Conservation (phyloP, 164 flowering plant species). For the Sedum album region DNA sequence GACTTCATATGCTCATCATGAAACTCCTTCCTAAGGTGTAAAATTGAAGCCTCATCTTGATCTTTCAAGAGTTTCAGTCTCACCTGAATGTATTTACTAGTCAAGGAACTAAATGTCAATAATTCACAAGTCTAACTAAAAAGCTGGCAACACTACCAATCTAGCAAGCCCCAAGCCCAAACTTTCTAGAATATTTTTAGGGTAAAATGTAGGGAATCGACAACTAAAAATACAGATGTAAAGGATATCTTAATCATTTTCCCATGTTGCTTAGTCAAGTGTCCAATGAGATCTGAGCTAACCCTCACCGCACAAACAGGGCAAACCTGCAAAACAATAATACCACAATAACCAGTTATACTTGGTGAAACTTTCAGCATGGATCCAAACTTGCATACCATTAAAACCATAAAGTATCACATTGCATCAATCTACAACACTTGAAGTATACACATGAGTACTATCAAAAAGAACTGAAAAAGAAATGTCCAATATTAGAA, state of each 20-base stretch:
- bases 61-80: constrained; percentile 20
- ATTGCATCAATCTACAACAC: too few species aligned
- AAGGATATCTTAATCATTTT: constrained; percentile 49
- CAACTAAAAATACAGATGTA: background rate
- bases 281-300: constrained; percentile 37
- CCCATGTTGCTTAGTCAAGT: constrained; percentile 39
- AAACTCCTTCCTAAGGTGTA: constrained; percentile 26
- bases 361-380: background rate
- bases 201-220: background rate
- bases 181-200: too few species aligned
- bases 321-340: background rate
- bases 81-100: constrained; percentile 28
- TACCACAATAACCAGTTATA: background rate
- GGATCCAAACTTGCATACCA: background rate
- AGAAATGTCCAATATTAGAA: too few species aligned
- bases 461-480: too few species aligned
- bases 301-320: constrained; percentile 17
- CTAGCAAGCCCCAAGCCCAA: too few species aligned
- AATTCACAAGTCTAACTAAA: background rate
- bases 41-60: constrained; percentile 20
- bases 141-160: background rate
- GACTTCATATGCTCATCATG: constrained; percentile 23
- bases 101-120: constrained; percentile 24
- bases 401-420: background rate
- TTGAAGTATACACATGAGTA: too few species aligned